These are phyloP conservation scores for Daldinia concentrica DNA, from an alignment of 495 filamentous ascomycete species.

Conservation along the genomic window DNA sequence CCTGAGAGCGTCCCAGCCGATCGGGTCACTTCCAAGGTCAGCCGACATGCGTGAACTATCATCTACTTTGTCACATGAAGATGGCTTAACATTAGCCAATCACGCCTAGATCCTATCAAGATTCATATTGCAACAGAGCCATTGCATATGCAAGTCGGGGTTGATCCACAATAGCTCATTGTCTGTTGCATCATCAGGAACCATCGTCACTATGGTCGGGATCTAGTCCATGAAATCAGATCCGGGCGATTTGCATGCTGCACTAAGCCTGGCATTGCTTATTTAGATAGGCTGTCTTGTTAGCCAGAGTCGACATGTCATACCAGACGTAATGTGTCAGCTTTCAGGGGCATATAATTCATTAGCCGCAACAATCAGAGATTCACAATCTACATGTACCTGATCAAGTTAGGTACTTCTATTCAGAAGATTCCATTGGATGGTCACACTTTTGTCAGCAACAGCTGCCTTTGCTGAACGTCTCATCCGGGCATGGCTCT, in stretches of 20 bases:
- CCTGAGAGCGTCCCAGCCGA: constrained; percentile 11
- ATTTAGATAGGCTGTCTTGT: constrained; percentile 9
- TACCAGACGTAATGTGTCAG: constrained; percentile 9
- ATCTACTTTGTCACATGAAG: constrained; percentile 11
- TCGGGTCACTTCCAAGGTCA: constrained; percentile 19
- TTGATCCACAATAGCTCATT: constrained; percentile 28
- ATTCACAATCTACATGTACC: background rate
- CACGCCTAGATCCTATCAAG: background rate
- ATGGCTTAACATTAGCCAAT: constrained; percentile 15
- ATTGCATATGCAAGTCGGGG: constrained; percentile 32
- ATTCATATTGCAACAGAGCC: background rate
- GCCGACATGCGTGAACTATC: constrained; percentile 11
- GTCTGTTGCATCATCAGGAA: constrained; percentile 15
- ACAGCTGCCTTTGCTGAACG: background rate
- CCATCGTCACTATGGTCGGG: background rate
- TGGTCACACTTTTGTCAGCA: background rate
- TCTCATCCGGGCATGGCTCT: background rate
- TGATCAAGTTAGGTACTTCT: background rate
- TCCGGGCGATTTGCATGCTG: constrained; percentile 6
- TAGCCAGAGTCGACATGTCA: constrained; percentile 8
- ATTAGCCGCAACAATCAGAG: background rate
- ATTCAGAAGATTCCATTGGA: background rate
- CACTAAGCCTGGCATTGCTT: constrained; percentile 28
- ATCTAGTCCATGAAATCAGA: background rate
- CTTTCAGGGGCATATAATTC: background rate